phyloP scores from a whole-genome alignment of 139 green algal genomes.

The Chlamydomonas incerta region DNA sequence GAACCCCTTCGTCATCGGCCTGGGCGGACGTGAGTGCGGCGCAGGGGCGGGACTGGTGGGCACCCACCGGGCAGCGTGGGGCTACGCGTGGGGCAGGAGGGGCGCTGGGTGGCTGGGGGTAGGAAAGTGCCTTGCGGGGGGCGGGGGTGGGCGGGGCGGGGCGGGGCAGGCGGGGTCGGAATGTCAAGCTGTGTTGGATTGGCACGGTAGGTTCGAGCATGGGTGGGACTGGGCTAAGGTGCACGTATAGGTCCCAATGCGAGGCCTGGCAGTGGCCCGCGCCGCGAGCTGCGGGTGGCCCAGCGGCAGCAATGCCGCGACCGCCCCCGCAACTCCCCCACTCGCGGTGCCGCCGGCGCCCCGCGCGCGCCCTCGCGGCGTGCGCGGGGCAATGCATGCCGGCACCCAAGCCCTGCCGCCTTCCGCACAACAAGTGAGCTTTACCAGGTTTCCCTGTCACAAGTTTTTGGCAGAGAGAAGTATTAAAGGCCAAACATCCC shows the following conservation, averaged over 20 bases:
- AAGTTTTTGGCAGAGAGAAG: conserved; percentile 44
- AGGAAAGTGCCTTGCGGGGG: no score
- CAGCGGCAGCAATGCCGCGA: not conserved
- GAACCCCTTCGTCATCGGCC: conserved; percentile 71
- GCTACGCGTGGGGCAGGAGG: not conserved
- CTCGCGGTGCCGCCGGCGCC: conserved; percentile 22
- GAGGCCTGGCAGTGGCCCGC: conserved; percentile 17
- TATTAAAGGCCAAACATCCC: conserved; percentile 41
- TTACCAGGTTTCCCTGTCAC: conserved; percentile 45
- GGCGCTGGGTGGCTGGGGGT: no score
- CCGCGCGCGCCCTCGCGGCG: not conserved
- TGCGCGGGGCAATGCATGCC: no score
- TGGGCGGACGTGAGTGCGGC: conserved; percentile 65
- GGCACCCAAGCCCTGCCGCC: not conserved
- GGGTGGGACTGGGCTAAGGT: no score
- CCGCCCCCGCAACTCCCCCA: not conserved
- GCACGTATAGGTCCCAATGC: not conserved
- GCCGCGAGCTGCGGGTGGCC: not conserved
- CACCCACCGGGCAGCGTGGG: no score
- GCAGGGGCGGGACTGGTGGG: no score
- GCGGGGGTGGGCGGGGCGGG: no score
- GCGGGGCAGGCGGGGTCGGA: no score
- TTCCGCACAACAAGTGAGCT: conserved; percentile 41
- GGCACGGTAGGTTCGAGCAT: no score
- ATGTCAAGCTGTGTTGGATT: no score